These are phyloP conservation scores for Leishmania martiniquensis DNA, from an alignment of 208 protist species.

Conservation along the genomic window DNA sequence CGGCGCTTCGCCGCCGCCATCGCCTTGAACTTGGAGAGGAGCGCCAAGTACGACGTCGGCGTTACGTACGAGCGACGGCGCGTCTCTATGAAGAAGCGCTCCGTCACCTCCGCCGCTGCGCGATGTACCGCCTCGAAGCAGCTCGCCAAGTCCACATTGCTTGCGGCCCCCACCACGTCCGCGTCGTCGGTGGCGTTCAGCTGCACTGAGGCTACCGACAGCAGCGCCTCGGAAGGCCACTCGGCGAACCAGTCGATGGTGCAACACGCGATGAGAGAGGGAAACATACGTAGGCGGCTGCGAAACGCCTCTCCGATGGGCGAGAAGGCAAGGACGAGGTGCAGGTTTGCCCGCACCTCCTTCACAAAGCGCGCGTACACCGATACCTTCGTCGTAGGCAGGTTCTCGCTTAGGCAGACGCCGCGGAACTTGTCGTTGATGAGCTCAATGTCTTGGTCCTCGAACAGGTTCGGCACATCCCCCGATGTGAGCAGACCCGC, in stretches of 20 bases:
- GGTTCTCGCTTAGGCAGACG: slow-evolving; percentile 87
- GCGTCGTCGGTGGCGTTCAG: slow-evolving; percentile 36
- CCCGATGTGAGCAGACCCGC: slow-evolving; percentile 97
- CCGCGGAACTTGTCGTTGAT: slow-evolving; percentile 95
- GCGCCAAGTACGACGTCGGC: slow-evolving; percentile 97
- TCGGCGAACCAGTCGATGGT: slow-evolving; percentile 99
- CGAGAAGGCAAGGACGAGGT: slow-evolving; percentile 96
- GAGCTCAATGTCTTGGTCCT: slow-evolving; percentile 95
- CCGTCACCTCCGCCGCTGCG: slow-evolving; percentile 83
- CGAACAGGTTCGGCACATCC: slow-evolving; percentile 98
- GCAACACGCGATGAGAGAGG: slow-evolving; percentile 97
- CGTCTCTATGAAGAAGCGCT: slow-evolving; percentile 92
- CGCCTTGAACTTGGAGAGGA: slow-evolving; percentile 91
- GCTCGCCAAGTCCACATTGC: slow-evolving; percentile 51
- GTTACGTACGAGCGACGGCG: slow-evolving; percentile 98
- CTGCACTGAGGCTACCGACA: slow-evolving; percentile 91
- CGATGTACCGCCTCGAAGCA: slow-evolving; percentile 95
- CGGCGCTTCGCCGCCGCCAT: slow-evolving; percentile 87
- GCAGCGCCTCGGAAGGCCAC: slow-evolving; percentile 96
- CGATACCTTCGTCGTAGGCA: slow-evolving; percentile 95
- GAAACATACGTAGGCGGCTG: slow-evolving; percentile 97
- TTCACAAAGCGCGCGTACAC: slow-evolving; percentile 96
- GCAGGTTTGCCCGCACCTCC: slow-evolving; percentile 94
- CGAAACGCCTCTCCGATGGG: slow-evolving; percentile 96
- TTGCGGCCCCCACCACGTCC: slow-evolving; percentile 18